Evolutionary conservation across 1,284 basidiomycete genomes (phyloP).

Genomic region (Coriolopsis trogii): DNA sequence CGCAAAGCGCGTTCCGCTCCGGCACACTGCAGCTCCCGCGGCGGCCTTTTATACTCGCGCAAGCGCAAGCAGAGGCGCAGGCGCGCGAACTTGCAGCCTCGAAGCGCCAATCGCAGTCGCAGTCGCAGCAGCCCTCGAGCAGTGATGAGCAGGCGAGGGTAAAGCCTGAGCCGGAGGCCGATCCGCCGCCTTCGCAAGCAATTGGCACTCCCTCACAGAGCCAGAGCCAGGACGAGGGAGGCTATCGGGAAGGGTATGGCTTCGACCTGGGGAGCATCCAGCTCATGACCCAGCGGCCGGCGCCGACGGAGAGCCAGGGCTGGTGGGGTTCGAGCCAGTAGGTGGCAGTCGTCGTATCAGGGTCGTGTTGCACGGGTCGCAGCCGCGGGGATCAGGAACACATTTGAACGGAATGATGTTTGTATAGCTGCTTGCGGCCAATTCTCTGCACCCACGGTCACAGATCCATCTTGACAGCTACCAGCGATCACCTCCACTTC

Average conservation of each 20-base stretch:
- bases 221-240: background rate
- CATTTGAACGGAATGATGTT: too few species aligned
- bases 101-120: slow-evolving; percentile 4
- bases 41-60: background rate
- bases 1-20: slow-evolving; percentile 12
- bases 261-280: slow-evolving; percentile 16
- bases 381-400: too few species aligned
- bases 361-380: too few species aligned
- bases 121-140: background rate
- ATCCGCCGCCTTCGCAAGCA: background rate
- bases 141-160: background rate
- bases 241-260: slow-evolving; percentile 18
- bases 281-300: slow-evolving; percentile 23
- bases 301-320: slow-evolving; percentile 16
- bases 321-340: background rate
- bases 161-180: slow-evolving; percentile 13
- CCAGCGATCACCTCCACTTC: too few species aligned
- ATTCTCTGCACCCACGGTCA: too few species aligned
- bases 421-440: too few species aligned
- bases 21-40: slow-evolving; percentile 19
- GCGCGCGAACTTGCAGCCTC: too few species aligned
- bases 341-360: too few species aligned
- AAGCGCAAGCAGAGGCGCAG: background rate
- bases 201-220: background rate
- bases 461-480: too few species aligned